These are phyloP conservation scores for Camellia japonica DNA, from an alignment of 148 eudicot species.

Conservation along the genomic window DNA sequence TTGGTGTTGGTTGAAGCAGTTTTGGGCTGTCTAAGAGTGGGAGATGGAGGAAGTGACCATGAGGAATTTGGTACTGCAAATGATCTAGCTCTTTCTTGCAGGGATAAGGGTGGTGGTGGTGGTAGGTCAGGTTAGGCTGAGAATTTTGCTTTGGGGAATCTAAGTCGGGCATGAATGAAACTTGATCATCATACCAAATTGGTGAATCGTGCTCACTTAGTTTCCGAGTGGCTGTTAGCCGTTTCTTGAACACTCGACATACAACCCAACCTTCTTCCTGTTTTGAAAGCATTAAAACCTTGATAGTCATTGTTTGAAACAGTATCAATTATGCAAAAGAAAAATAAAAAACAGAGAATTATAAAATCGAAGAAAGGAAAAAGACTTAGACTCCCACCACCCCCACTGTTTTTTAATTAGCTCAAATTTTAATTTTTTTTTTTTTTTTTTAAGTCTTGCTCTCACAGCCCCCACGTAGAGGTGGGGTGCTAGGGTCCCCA, in stretches of 20 bases:
- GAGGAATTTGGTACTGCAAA: constrained; percentile 44
- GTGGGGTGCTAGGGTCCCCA: too few species aligned
- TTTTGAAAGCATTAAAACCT: neutral
- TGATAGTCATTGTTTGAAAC: neutral
- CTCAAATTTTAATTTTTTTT: too few species aligned
- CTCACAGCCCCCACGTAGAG: too few species aligned
- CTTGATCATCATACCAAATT: constrained; percentile 71
- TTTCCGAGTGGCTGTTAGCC: constrained; percentile 48
- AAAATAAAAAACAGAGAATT: neutral
- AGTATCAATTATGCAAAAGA: neutral
- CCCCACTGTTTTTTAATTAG: too few species aligned
- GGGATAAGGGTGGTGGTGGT: constrained; percentile 22
- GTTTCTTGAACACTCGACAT: constrained; percentile 81
- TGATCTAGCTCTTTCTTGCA: constrained; percentile 50
- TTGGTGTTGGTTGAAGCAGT: constrained; percentile 20
- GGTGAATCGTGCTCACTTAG: constrained; percentile 52
- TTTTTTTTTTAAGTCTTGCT: too few species aligned
- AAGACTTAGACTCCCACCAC: too few species aligned
- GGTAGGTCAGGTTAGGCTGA: constrained; percentile 21
- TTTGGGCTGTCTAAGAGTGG: constrained; percentile 42
- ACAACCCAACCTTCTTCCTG: constrained; percentile 97
- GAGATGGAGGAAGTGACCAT: constrained; percentile 38
- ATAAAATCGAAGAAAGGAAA: neutral
- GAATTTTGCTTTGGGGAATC: constrained; percentile 49
- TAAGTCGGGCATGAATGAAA: constrained; percentile 60